Conservation (phyloP, 2,329 filamentous ascomycete species). For the Fusarium sp. region DNA sequence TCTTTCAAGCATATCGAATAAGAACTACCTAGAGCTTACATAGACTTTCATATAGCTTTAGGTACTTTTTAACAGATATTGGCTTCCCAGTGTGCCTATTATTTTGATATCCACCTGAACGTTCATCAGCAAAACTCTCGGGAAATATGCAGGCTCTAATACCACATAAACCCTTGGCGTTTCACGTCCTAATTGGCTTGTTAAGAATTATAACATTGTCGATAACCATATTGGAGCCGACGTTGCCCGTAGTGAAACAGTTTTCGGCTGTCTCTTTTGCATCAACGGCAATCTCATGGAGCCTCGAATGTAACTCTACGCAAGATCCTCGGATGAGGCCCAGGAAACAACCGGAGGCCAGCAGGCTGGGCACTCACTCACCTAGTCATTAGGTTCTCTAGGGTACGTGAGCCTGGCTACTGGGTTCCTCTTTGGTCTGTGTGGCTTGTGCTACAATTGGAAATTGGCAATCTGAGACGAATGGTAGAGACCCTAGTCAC, state of each 20-base stretch:
- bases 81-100: too few relatives aligned
- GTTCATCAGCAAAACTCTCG: neutral
- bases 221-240: conserved; percentile 35
- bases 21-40: too few relatives aligned
- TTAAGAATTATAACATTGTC: conserved; percentile 39
- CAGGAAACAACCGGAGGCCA: conserved; percentile 3
- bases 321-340: conserved; percentile 7
- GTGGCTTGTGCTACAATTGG: conserved; percentile 28
- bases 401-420: conserved; percentile 23
- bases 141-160: conserved; percentile 1
- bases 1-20: too few relatives aligned
- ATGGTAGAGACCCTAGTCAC: conserved; percentile 30
- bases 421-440: conserved; percentile 21
- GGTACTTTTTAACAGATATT: too few relatives aligned
- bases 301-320: conserved; percentile 25
- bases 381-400: conserved; percentile 2
- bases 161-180: conserved; percentile 24
- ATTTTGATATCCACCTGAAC: too few relatives aligned
- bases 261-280: conserved; percentile 12
- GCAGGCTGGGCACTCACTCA: too few relatives aligned
- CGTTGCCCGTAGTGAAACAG: conserved; percentile 27
- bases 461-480: conserved; percentile 50
- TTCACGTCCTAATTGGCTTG: conserved; percentile 30
- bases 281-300: conserved; percentile 5
- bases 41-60: too few relatives aligned